Conservation (phyloP, 768 basidiomycete species). For the Sarcodon sp. region DNA sequence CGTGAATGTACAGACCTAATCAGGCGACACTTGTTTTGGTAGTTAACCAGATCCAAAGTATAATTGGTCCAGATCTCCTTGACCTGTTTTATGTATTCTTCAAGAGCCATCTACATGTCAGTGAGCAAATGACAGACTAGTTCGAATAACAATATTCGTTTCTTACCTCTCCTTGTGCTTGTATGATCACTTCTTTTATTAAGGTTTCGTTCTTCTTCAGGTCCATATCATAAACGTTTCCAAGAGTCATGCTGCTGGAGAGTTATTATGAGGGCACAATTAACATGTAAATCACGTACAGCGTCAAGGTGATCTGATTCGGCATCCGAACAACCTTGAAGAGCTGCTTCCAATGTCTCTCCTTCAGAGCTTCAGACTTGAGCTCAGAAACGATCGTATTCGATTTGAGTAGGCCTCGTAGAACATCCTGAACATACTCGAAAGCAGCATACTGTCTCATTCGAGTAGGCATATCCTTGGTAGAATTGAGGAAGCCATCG, state of each 20-base stretch:
- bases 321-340: conserved; percentile 80
- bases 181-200: conserved; percentile 92
- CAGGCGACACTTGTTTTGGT: conserved; percentile 96
- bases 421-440: conserved; percentile 90
- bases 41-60: conserved; percentile 91
- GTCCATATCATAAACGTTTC: conserved; percentile 94
- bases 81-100: conserved; percentile 93
- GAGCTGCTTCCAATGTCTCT: conserved; percentile 95
- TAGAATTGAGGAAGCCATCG: conserved; percentile 82
- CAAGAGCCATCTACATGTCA: conserved; percentile 70
- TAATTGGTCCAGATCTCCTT: conserved; percentile 96
- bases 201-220: conserved; percentile 82
- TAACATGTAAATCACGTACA: conserved; percentile 27
- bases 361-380: conserved; percentile 94
- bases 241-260: conserved; percentile 75
- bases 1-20: conserved; percentile 44
- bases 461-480: conserved; percentile 96
- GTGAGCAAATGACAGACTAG: conserved; percentile 7
- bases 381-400: conserved; percentile 87
- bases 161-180: conserved; percentile 91
- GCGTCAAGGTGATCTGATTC: conserved; percentile 59
- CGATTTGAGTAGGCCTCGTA: conserved; percentile 78
- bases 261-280: background rate
- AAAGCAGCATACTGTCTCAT: conserved; percentile 99
- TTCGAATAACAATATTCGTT: background rate